Base-by-base conservation (phyloP, 192 early-diverging fungal species). In the Polychytrium aggregatum region DNA sequence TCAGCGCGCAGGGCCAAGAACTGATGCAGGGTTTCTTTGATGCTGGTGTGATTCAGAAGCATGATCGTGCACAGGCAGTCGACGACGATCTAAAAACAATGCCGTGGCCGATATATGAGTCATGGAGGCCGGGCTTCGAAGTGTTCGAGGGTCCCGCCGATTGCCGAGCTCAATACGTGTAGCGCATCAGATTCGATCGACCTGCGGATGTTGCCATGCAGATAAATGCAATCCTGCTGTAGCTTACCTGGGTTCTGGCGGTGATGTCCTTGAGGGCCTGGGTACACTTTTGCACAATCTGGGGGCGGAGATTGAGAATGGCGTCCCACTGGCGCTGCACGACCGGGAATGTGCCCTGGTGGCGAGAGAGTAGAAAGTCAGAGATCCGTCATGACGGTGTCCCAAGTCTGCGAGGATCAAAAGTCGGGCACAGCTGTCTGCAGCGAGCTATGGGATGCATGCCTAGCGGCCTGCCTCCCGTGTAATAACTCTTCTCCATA, bases 321-420 rank as follows among this genome's bases (percentile, higher is more conserved):
- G 84, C 80, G 53, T 88, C 82, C 87, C 87, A 90, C 57, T 89
- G 87, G 4, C 83, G 70, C 41, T 82, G 79, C 24, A 87, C 76
- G 0, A 90, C 78, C 0, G 86, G 86, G 56, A 89, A 90, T n/a
- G 78, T 74, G 22, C 52, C 51, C 76, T 85, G 57, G 16, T 11
- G 31, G 4, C 11, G 31, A 11, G 31, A 8, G 31, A 8, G 21
- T 47, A 22, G 16, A 24, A 37, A 35, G 17, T 56, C 9, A 40
- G 16, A 53, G 8, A 46, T 52, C 6, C 31, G 11, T 33, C 6
- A 4, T 33, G 31, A 11, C 4, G 31, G 31, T 8, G 11, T 33
- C 20, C 27, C 20, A 37, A 30, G 11, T 17, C 24, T 37, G 22
- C 21, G 37, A 52, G 24, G 24, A n/a, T n/a, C n/a, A n/a, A n/a